Conservation (phyloP, 805 yeast genomes). For the Candida maesae region DNA sequence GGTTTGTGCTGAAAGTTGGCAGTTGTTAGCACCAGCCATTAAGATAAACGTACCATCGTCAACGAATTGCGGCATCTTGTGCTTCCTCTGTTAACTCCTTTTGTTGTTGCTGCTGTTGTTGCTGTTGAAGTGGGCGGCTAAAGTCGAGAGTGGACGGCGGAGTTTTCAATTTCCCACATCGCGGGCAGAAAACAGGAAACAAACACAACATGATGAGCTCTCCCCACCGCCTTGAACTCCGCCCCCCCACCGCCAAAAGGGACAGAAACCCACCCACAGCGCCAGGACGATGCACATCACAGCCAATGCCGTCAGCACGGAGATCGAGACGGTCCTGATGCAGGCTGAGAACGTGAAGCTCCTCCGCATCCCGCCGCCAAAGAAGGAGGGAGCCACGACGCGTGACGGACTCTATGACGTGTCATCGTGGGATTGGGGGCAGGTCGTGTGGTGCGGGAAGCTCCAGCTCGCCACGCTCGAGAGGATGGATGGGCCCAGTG, state of each 20-base stretch:
- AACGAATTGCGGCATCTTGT: conserved; percentile 13
- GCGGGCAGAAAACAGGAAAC: neutral
- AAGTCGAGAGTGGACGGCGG: neutral
- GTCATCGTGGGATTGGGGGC: conserved; percentile 30
- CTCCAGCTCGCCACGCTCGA: conserved; percentile 29
- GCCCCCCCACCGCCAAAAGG: no score
- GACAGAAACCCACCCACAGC: no score
- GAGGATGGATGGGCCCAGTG: conserved; percentile 5
- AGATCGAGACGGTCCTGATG: no score
- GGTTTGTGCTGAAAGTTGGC: no score
- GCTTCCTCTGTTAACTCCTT: neutral
- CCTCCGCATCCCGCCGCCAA: conserved; percentile 19
- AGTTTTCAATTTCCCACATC: neutral
- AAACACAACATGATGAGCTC: no score
- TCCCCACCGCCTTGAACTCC: no score
- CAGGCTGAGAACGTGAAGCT: conserved; percentile 11
- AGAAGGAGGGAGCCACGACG: neutral
- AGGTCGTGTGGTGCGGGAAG: conserved; percentile 35
- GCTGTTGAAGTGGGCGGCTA: no score
- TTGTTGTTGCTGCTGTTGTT: neutral
- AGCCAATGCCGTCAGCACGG: no score
- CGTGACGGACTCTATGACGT: conserved; percentile 11
- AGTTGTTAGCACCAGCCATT: no score
- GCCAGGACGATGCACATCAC: conserved; percentile 4
- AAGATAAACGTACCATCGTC: conserved; percentile 30